Conservation (phyloP, 2,329 filamentous ascomycete genomes). For the Fusarium austroafricanum region DNA sequence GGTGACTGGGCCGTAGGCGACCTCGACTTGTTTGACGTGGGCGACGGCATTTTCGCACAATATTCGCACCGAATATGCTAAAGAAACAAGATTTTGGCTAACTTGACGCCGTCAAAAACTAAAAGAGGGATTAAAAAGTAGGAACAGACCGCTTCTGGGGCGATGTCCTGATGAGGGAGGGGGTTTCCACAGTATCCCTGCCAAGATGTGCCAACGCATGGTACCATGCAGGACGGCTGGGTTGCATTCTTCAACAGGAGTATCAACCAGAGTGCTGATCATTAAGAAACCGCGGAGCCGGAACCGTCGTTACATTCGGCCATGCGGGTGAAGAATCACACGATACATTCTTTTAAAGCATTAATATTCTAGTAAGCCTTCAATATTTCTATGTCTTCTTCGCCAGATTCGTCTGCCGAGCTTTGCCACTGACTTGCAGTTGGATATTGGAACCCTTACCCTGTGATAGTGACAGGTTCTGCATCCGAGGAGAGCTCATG, state of each 20-base stretch:
- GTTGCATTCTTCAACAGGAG: background rate
- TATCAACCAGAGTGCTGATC: background rate
- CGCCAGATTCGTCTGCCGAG: too few species aligned
- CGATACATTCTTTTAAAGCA: too few species aligned
- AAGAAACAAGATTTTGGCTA: background rate
- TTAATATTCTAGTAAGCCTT: too few species aligned
- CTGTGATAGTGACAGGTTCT: too few species aligned
- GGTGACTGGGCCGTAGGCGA: background rate
- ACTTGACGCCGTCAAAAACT: background rate
- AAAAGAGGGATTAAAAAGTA: slow-evolving; percentile 2
- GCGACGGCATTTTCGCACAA: slow-evolving; percentile 19
- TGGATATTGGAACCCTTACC: too few species aligned
- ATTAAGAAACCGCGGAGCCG: too few species aligned
- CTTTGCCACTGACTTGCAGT: too few species aligned
- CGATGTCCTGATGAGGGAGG: background rate
- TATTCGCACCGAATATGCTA: background rate
- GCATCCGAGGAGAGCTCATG: too few species aligned
- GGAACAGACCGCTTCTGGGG: background rate
- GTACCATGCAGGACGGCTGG: background rate
- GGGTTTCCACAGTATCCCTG: background rate
- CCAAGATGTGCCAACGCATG: background rate
- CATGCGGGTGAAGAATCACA: too few species aligned
- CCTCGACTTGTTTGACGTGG: slow-evolving; percentile 10
- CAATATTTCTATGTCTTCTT: too few species aligned
- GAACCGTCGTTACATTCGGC: too few species aligned